Percentiles rank a stretch among this genome's conserved stretches.
Conservation (phyloP, 768 basidiomycete species). For the Gloeostereum incarnatum region DNA sequence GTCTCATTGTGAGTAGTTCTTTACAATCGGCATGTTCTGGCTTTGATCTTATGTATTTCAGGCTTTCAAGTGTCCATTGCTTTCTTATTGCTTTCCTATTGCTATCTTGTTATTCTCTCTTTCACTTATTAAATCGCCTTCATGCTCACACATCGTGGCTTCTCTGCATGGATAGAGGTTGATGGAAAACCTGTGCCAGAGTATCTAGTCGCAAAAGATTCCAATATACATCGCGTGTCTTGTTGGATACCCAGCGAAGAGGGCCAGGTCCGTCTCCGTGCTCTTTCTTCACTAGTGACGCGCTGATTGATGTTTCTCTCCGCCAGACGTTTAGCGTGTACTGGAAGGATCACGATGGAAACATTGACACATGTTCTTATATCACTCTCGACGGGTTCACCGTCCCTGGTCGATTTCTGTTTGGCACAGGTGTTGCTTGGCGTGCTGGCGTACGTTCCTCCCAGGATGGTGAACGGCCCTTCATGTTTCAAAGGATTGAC, state of each 20-base stretch:
- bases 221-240: constrained; percentile 32
- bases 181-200: constrained; percentile 41
- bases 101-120: too few species aligned
- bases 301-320: background rate
- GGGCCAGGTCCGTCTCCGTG: constrained; percentile 34
- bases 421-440: constrained; percentile 44
- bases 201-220: constrained; percentile 44
- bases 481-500: constrained; percentile 40
- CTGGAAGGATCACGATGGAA: constrained; percentile 55
- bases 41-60: background rate
- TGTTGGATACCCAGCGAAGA: constrained; percentile 61
- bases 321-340: constrained; percentile 47
- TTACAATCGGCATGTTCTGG: background rate
- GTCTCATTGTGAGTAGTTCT: background rate
- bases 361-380: constrained; percentile 45
- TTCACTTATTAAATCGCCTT: too few species aligned
- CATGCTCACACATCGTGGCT: constrained; percentile 50
- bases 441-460: constrained; percentile 47
- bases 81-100: too few species aligned
- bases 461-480: constrained; percentile 43
- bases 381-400: constrained; percentile 57
- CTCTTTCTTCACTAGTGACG: background rate
- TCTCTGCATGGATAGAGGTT: constrained; percentile 62
- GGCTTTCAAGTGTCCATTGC: background rate
- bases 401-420: constrained; percentile 55